Evolutionary conservation across 805 yeast genomes (phyloP).

Genomic region (Helenozyma rhizophorensis): DNA sequence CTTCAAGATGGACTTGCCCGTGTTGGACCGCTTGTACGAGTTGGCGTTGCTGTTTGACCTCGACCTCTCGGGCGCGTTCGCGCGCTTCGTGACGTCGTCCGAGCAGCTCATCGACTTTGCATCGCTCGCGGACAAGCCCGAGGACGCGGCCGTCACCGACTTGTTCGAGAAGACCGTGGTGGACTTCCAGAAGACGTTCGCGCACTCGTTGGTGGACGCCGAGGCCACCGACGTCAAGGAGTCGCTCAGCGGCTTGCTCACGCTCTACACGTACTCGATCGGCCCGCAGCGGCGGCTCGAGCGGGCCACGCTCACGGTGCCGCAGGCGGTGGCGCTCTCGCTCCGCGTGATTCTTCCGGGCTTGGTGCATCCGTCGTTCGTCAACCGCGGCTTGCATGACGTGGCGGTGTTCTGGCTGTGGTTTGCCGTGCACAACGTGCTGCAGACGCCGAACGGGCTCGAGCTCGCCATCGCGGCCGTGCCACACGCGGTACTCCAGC

Average conservation of each 20-base stretch:
- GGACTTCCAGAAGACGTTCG: conserved; percentile 37
- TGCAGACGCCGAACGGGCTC: conserved; percentile 12
- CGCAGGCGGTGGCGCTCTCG: conserved; percentile 16
- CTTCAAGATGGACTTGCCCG: conserved; percentile 18
- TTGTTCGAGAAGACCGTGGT: conserved; percentile 38
- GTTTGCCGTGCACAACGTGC: conserved; percentile 26
- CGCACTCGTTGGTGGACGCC: conserved; percentile 20
- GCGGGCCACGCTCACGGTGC: conserved; percentile 7
- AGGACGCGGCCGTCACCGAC: conserved; percentile 26
- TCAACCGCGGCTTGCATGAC: conserved; percentile 22
- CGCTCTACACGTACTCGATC: conserved; percentile 13
- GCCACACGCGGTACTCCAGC: conserved; percentile 25
- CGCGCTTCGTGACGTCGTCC: conserved; percentile 32
- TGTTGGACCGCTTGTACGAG: conserved; percentile 23
- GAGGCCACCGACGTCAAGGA: conserved; percentile 26
- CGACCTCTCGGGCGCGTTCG: conserved; percentile 42
- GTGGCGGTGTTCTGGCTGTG: conserved; percentile 34
- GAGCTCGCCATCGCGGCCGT: conserved; percentile 28
- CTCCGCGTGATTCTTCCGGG: conserved; percentile 34
- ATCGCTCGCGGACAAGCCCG: conserved; percentile 8
- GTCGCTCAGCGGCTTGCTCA: conserved; percentile 24
- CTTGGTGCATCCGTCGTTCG: conserved; percentile 24
- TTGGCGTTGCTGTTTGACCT: conserved; percentile 66
- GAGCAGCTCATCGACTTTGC: conserved; percentile 33
- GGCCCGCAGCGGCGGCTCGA: not conserved